Evolutionary conservation across 306 rosid species (phyloP), one percentile per base, ranked within the genome.

Genomic region (Quercus variabilis): DNA sequence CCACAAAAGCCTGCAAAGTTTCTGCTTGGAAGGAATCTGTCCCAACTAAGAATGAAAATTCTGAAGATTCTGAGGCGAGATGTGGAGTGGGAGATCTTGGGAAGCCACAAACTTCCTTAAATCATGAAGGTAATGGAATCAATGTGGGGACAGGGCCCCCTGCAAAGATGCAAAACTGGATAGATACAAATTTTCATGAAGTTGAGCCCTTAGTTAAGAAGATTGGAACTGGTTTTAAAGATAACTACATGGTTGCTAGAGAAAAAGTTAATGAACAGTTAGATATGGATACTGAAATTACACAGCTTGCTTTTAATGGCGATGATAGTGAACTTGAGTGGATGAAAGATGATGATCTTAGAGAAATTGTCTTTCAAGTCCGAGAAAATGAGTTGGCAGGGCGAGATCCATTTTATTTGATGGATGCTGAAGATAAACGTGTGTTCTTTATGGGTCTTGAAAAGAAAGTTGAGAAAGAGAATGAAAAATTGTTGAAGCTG

Each of bases 381-480:
- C 92, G 90, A 10, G 99, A 95, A 62, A 95, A 91, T 84, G 98
- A 95, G 54, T 60, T 95, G 69, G 85, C 84, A 20, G 97, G 97
- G 74, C 82, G 78, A 59, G 97, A 92, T 18, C 97, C 95, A 19
- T 95, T 95, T 86, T 67, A 92, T 86, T 67, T 85, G 87, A 88
- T 92, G 85, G 86, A 82, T 56, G 84, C 74, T 49, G 88, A 91
- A 82, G 99, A 91, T 79, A 95, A 92, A 80, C 77, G 70, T 18
- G 76, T 88, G 77, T 92, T 95, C 83, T 91, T 95, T 76, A 73
- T 83, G 74, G 99, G 99, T 80, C 99, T 95, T 54, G 97, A 91
- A 85, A 82, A 88, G 84, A 84, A 91, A 71, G 92, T 92, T 59
- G 92, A 87, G 79, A 84, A 79, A 83, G 97, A 92, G 89, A 95